Conservation (phyloP, 306 rosid genomes). For the Fragaria nilgerrensis region DNA sequence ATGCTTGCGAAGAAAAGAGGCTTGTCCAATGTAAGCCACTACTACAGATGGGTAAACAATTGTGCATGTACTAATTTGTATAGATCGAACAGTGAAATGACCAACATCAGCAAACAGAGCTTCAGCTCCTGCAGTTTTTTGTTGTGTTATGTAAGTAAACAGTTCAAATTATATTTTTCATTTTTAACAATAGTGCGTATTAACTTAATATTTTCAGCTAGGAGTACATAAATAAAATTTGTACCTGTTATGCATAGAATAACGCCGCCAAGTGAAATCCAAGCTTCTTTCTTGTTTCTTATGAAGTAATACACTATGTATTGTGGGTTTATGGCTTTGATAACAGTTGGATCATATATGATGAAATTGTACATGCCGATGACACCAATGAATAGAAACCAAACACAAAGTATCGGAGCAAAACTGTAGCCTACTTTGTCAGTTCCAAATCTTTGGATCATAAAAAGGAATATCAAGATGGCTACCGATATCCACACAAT, state of each 20-base stretch:
- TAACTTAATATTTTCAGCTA: neutral
- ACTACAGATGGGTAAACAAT: constrained; percentile 69
- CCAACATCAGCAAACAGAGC: constrained; percentile 88
- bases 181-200: neutral
- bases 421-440: constrained; percentile 76
- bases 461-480: constrained; percentile 49
- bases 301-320: constrained; percentile 56
- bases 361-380: constrained; percentile 64
- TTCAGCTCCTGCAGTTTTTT: constrained; percentile 56
- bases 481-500: constrained; percentile 61
- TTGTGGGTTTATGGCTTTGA: constrained; percentile 65
- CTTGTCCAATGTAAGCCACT: constrained; percentile 70
- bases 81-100: constrained; percentile 63
- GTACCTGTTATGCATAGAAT: constrained; percentile 59
- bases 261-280: constrained; percentile 88
- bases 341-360: constrained; percentile 51
- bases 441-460: constrained; percentile 76
- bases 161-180: neutral
- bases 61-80: constrained; percentile 71
- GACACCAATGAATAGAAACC: constrained; percentile 57
- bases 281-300: constrained; percentile 67
- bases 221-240: no score
- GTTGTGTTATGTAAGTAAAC: neutral
- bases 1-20: constrained; percentile 67
- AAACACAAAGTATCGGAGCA: constrained; percentile 66